Percentiles rank a stretch among this genome's conserved stretches.
phyloP scores from a whole-genome alignment of 345 rosid species.

The Salix exigua region DNA sequence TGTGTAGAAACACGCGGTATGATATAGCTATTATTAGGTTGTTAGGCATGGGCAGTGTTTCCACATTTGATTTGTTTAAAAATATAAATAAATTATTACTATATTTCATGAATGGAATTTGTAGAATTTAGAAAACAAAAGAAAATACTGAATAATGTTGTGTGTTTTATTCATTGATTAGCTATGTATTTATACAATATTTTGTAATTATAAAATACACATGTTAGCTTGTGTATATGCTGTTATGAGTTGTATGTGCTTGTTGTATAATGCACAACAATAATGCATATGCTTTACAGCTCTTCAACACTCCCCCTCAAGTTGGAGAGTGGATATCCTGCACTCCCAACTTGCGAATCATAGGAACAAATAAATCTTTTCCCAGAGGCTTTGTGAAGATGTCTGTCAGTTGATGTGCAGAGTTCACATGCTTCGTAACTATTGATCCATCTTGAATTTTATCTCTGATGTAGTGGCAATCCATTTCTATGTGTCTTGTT shows the following conservation, averaged over 20 bases:
- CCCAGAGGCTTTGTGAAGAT: background rate
- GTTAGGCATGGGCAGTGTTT: background rate
- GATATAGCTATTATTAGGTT: conserved; percentile 8
- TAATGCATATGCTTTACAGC: too few relatives aligned
- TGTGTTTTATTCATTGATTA: too few relatives aligned
- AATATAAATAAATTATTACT: background rate
- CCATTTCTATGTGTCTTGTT: conserved; percentile 8
- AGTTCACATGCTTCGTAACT: background rate
- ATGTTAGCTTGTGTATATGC: too few relatives aligned
- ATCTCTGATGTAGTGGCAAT: background rate
- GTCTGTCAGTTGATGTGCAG: background rate
- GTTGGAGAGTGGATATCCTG: background rate
- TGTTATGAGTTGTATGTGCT: too few relatives aligned
- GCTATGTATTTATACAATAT: too few relatives aligned
- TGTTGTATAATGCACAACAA: too few relatives aligned
- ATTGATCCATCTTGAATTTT: background rate
- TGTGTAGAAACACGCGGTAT: background rate
- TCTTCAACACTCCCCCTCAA: too few relatives aligned
- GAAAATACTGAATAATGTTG: too few relatives aligned
- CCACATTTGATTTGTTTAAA: background rate
- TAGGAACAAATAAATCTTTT: background rate
- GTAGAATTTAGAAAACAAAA: too few relatives aligned
- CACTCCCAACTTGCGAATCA: conserved; percentile 3
- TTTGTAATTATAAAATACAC: too few relatives aligned
- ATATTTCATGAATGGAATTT: background rate